Evolutionary conservation across 1,139 yeast genomes (phyloP).

Genomic region (Kodamaea sp.): DNA sequence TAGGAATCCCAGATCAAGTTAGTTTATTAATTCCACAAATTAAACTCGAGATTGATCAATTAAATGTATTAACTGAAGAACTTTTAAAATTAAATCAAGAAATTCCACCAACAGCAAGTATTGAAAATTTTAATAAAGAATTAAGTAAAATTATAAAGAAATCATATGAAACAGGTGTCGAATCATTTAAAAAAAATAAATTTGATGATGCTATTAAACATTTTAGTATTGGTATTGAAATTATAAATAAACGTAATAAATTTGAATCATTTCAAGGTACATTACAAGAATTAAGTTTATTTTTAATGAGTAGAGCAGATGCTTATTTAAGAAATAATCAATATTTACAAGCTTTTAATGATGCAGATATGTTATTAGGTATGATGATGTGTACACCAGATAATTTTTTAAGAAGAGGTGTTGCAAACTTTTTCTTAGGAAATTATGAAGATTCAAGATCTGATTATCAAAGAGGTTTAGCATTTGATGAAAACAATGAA

Average conservation of each 20-base stretch:
- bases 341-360: slow-evolving; percentile 74
- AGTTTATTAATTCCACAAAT: slow-evolving; percentile 26
- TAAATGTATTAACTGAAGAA: slow-evolving; percentile 61
- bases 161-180: slow-evolving; percentile 69
- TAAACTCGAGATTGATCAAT: slow-evolving; percentile 52
- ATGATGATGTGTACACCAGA: slow-evolving; percentile 69
- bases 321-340: slow-evolving; percentile 64
- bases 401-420: slow-evolving; percentile 78
- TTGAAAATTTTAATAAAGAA: slow-evolving; percentile 52
- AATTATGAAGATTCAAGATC: slow-evolving; percentile 69
- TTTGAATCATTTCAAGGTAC: slow-evolving; percentile 84
- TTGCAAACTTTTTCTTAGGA: slow-evolving; percentile 66
- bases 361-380: slow-evolving; percentile 67
- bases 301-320: slow-evolving; percentile 80
- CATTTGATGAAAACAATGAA: slow-evolving; percentile 54
- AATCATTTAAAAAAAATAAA: slow-evolving; percentile 58
- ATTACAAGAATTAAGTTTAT: slow-evolving; percentile 68
- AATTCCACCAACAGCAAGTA: slow-evolving; percentile 64
- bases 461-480: slow-evolving; percentile 74
- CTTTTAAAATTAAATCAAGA: slow-evolving; percentile 59
- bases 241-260: slow-evolving; percentile 76
- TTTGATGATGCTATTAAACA: slow-evolving; percentile 70
- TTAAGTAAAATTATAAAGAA: slow-evolving; percentile 66
- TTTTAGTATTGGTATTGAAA: slow-evolving; percentile 72
- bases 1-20: slow-evolving; percentile 24